Evolutionary conservation across 257 asterid genomes (phyloP), one percentile per base, ranked within the genome.

Genomic region (Salvia hispanica): DNA sequence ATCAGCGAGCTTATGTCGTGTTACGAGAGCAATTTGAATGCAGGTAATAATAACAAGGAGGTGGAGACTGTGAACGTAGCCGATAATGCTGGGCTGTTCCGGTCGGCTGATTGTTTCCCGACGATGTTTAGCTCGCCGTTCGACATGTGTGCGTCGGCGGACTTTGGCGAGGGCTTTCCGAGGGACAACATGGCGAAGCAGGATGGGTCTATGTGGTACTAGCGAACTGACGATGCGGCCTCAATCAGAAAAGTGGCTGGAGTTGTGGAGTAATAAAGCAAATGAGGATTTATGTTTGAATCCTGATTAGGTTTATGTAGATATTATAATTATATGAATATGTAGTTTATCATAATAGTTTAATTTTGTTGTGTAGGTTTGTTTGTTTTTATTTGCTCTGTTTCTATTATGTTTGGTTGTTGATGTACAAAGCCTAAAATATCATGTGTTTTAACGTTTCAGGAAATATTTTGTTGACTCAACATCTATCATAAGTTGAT

Each of bases 1-100:
- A 85, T 90, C 67, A 77, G 33, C 3, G 91, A 84, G 21, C 95
- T 90, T 4, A 83, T 90, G 95, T 84, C 95, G 0, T 64, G 74
- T 4, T 90, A 90, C 4, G 96, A 87, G 2, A 68, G 40, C 4
- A 83, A 85, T 48, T 64, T 85, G 9, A 39, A 39, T 39, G 43
- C 43, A 5, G 43, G 43, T 6, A 6, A 6, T 8, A 39, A 39
- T 6, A 8, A 8, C 9, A 34, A 34, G 39, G 39, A 34, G 5
- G 5, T 34, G 39, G 6, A 34, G 39, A 5, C 6, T 34, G 39
- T 34, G 39, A 34, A 34, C 39, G 9, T 39, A 8, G 43, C 43
- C 43, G 9, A 39, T 6, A 10, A 39, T 39, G 43, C 2, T 2
- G 9, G 9, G 9, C 43, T 7, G 43, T 39, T 39, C 40, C 40